phyloP scores from a whole-genome alignment of 805 yeast genomes.

The Metschnikowia lachancei region DNA sequence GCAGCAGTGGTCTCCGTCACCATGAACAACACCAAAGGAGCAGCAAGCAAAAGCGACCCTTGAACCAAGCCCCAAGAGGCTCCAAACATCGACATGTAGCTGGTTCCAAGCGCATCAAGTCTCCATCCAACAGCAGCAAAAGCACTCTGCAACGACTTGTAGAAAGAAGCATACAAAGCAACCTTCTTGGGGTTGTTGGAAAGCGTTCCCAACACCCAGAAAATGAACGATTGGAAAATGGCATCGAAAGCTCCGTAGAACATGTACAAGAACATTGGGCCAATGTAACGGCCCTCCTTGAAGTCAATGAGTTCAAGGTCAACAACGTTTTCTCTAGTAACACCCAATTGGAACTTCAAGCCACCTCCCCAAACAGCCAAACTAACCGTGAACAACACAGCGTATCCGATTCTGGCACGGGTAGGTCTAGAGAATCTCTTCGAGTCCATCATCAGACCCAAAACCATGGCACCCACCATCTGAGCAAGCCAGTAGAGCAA shows the following conservation, averaged over 20 bases:
- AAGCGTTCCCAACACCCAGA: slow-evolving; percentile 59
- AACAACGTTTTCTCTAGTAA: slow-evolving; percentile 37
- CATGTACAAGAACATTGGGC: slow-evolving; percentile 61
- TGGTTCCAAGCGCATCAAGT: slow-evolving; percentile 42
- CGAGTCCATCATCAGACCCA: slow-evolving; percentile 51
- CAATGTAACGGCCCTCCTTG: slow-evolving; percentile 47
- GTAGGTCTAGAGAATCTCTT: slow-evolving; percentile 38
- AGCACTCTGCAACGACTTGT: slow-evolving; percentile 63
- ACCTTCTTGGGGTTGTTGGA: slow-evolving; percentile 55
- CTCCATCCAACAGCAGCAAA: slow-evolving; percentile 64
- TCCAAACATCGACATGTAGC: slow-evolving; percentile 45
- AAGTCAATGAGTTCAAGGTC: slow-evolving; percentile 41
- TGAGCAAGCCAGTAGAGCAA: slow-evolving; percentile 60
- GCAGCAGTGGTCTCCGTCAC: slow-evolving; percentile 45
- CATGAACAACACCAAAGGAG: slow-evolving; percentile 44
- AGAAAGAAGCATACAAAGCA: slow-evolving; percentile 58
- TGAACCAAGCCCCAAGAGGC: slow-evolving; percentile 51
- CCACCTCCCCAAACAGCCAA: slow-evolving; percentile 63
- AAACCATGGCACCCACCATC: slow-evolving; percentile 52
- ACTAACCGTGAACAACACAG: slow-evolving; percentile 36
- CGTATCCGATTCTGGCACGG: slow-evolving; percentile 48
- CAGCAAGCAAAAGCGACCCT: slow-evolving; percentile 48
- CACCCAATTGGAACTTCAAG: slow-evolving; percentile 43
- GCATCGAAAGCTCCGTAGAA: slow-evolving; percentile 62
- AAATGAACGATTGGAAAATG: slow-evolving; percentile 54